A percentile compares a stretch with the other conserved stretches of the same genome.
These are phyloP conservation scores for Dittrichia graveolens DNA, from an alignment of 129 eudicot species.

Conservation along the genomic window DNA sequence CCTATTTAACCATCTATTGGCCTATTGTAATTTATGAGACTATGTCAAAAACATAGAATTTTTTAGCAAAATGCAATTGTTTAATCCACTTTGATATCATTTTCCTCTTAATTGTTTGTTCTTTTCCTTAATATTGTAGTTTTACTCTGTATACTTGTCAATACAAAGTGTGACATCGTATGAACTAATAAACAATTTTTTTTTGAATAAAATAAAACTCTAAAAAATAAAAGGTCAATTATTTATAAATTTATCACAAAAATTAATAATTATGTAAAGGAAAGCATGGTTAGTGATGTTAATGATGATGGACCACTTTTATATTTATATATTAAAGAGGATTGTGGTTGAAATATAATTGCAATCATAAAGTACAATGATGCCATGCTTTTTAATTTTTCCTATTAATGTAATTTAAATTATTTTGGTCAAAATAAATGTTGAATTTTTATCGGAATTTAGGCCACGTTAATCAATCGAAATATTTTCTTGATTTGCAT, in stretches of 20 bases:
- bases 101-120: neutral
- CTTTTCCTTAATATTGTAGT: neutral
- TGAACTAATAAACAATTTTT: neutral
- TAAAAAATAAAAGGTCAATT: constrained; percentile 27
- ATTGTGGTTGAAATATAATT: constrained; percentile 34
- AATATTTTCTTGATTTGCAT: constrained; percentile 10
- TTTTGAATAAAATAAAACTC: constrained; percentile 25
- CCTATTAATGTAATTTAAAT: neutral
- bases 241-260: constrained; percentile 12
- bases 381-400: constrained; percentile 28
- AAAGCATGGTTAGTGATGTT: constrained; percentile 47
- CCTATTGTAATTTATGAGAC: neutral
- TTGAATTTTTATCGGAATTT: constrained; percentile 9
- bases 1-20: neutral
- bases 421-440: constrained; percentile 21
- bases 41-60: neutral
- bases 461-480: constrained; percentile 14
- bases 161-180: constrained; percentile 28
- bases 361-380: constrained; percentile 44
- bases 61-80: neutral
- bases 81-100: constrained; percentile 4
- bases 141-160: neutral
- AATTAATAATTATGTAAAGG: constrained; percentile 17
- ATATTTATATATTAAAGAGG: constrained; percentile 27
- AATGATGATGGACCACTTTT: constrained; percentile 39